Base-by-base conservation (phyloP, 768 basidiomycete species). In the Rhodotorula paludigena region DNA sequence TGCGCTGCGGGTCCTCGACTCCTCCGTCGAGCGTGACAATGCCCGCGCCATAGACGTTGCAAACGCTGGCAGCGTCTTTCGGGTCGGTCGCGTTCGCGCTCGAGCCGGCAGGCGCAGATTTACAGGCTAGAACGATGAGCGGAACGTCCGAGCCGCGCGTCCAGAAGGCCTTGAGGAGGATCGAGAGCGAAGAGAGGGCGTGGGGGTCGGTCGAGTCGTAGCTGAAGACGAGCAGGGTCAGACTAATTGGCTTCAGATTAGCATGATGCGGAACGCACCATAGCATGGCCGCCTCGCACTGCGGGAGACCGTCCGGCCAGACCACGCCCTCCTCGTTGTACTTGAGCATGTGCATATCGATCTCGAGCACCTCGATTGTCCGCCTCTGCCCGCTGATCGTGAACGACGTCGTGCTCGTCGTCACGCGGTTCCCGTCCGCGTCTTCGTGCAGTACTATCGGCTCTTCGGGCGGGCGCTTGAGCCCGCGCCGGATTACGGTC, bases 101-200 rank as follows among this genome's bases (percentile, higher is more conserved):
- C 28, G 58, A 21, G 36, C 11, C 47, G 42, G 25, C 16, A 8
- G 87, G 79, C 75, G 94, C 89, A 10, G 87, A 86, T 78, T 96
- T 97, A 80, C 92, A 91, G 8, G 89, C 90, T 21, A 97, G 81
- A 20, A 91, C 88, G 52, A 94, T 82, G 33, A 84, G 80, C 5
- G 68, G 68, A 44, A 88, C 79, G 64, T 83, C 83, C 85, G 79
- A 58, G 82, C 80, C 73, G 79, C 80, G 78, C 85, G 87, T 65
- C 83, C 79, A 73, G 82, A 89, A 91, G 73, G 60, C 61, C 52
- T 71, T 48, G 18, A 76, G 73, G 30, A 75, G 68, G 14, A 28
- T 52, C 15, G 35, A 49, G 28, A 73, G 58, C 14, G 61, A 38
- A 38, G 65, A 60, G 11, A 70, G 54, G 11, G 74, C 62, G 16